Evolutionary conservation across 495 filamentous ascomycete genomes (phyloP), one percentile per base, ranked within the genome.

Genomic region (Lophium mytilinum): DNA sequence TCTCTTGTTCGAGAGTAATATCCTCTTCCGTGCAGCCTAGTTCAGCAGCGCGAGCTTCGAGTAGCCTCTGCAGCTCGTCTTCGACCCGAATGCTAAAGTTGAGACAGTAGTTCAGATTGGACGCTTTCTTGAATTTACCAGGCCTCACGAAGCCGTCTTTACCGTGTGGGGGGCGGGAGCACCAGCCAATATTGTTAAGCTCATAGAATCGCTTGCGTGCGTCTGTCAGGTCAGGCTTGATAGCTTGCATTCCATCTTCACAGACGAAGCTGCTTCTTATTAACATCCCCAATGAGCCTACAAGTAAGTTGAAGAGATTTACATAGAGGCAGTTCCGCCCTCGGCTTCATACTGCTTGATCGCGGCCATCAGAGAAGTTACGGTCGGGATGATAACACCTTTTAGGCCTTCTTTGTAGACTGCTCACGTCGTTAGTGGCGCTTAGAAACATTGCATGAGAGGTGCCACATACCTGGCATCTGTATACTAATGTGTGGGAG

Each of bases 341-440:
- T 17, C 43, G 10, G 15, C 21, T 19, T 47, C 43, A 19, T 47
- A 47, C n/a, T 47, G 21, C 18, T 47, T 47, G 6, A 47, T 47
- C n/a, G 43, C 43, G 4, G 18, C 43, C 43, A 17, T 47, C 10
- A 47, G 14, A 47, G n/a, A 17, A 19, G 69, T 69, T 18, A 83
- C 71, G 0, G 80, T 82, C 1, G 80, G 80, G 41, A 70, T 68
- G 49, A 83, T 83, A 59, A 83, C 80, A 35, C 67, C 73, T 24
- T 68, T 68, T 5, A 86, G 67, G 19, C 82, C 80, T 66, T 86
- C 83, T 57, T 83, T 86, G 68, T 85, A 86, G 0, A 86, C 81
- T 47, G 17, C 39, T 14, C 11, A 41, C 2, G 17, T 9, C 2
- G 12, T 41, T 17, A 41, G 39, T 17, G 17, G 11, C 39, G 4